phyloP scores from a whole-genome alignment of 2,329 filamentous ascomycete genomes.

The Podosphaera aphanis region DNA sequence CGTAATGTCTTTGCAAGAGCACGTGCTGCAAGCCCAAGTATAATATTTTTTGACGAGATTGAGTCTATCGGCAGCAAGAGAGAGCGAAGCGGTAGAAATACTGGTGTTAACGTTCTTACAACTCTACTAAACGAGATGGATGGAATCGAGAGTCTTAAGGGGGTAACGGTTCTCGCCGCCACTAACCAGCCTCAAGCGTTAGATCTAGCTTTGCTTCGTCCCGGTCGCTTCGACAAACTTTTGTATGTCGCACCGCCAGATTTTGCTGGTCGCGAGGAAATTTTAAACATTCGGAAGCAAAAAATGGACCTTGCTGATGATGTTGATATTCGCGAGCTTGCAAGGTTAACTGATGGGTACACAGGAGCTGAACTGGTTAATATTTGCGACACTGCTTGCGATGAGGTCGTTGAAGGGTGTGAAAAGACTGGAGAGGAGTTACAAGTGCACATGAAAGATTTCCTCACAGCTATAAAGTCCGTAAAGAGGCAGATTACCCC shows the following conservation, averaged over 20 bases:
- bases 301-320: conserved; percentile 36
- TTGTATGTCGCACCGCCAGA: conserved; percentile 73
- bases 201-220: conserved; percentile 65
- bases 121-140: conserved; percentile 90
- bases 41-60: conserved; percentile 95
- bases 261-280: conserved; percentile 46
- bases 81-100: conserved; percentile 22
- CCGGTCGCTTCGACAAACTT: conserved; percentile 63
- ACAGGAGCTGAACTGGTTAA: conserved; percentile 65
- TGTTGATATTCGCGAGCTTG: conserved; percentile 41
- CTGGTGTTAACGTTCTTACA: conserved; percentile 60
- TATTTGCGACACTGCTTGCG: conserved; percentile 27
- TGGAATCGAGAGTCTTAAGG: conserved; percentile 64
- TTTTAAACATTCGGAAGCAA: conserved; percentile 44
- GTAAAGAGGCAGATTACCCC: conserved; percentile 35
- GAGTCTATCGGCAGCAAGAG: conserved; percentile 45
- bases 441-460: conserved; percentile 22
- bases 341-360: conserved; percentile 45
- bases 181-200: conserved; percentile 77
- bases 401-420: conserved; percentile 27
- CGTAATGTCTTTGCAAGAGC: conserved; percentile 72
- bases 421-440: conserved; percentile 19
- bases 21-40: conserved; percentile 62
- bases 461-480: conserved; percentile 20
- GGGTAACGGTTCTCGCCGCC: conserved; percentile 70